phyloP scores from a whole-genome alignment of 2,329 filamentous ascomycete genomes.

The Trichoderma koningiopsis region DNA sequence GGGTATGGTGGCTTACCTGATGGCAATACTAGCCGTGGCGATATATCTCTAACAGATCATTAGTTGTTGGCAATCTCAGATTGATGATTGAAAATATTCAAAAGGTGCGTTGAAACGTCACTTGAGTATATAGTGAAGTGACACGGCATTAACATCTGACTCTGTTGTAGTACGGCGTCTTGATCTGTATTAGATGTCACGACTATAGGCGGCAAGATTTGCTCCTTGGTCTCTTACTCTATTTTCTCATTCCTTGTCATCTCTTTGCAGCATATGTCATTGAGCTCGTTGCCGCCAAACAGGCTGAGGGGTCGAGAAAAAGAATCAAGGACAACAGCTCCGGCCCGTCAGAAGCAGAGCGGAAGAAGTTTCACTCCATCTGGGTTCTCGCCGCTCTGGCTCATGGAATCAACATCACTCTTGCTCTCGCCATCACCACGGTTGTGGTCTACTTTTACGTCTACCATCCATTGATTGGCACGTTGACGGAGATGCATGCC shows the following conservation, averaged over 20 bases:
- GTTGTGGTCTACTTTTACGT: slow-evolving; percentile 88
- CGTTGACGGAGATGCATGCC: slow-evolving; percentile 85
- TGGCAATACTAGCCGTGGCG: neutral
- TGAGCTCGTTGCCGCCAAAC: slow-evolving; percentile 78
- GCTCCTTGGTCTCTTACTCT: slow-evolving; percentile 73
- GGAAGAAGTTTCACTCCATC: slow-evolving; percentile 67
- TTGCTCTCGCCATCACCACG: slow-evolving; percentile 79
- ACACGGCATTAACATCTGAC: slow-evolving; percentile 16
- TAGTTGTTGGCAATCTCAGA: slow-evolving; percentile 89
- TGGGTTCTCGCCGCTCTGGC: slow-evolving; percentile 81
- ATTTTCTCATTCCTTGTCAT: slow-evolving; percentile 86
- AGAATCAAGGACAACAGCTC: slow-evolving; percentile 53
- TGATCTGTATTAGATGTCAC: slow-evolving; percentile 89
- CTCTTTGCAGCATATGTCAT: slow-evolving; percentile 89
- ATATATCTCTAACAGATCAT: slow-evolving; percentile 29
- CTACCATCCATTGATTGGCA: slow-evolving; percentile 91
- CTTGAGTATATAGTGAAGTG: neutral
- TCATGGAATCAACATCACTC: slow-evolving; percentile 80
- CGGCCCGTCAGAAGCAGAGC: slow-evolving; percentile 57
- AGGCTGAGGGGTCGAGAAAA: slow-evolving; percentile 70
- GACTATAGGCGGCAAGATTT: slow-evolving; percentile 81
- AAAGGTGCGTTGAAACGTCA: slow-evolving; percentile 60
- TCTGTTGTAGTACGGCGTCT: slow-evolving; percentile 75
- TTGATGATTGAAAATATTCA: slow-evolving; percentile 96
- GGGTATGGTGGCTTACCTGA: slow-evolving; percentile 54